Percentiles rank a stretch among this genome's conserved stretches.
Conservation (phyloP, 129 eudicot genomes). For the Chrysanthemum lavandulifolium region DNA sequence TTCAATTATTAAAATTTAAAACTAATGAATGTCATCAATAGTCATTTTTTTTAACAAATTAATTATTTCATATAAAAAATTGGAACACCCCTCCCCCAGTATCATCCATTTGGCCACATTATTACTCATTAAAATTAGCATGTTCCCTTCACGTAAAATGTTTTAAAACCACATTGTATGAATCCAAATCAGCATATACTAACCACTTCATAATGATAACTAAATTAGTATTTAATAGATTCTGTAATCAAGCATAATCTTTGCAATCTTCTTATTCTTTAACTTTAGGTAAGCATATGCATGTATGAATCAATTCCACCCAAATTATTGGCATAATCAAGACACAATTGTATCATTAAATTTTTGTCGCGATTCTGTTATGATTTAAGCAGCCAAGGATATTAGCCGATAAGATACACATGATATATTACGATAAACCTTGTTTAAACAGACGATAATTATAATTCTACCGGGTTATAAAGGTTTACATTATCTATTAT, state of each 20-base stretch:
- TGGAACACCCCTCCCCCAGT: slow-evolving; percentile 10
- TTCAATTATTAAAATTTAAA: neutral
- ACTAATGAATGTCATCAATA: neutral
- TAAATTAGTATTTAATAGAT: slow-evolving; percentile 3
- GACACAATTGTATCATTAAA: neutral
- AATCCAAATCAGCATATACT: no score
- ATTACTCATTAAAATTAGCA: slow-evolving; percentile 26
- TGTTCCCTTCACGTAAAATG: slow-evolving; percentile 21
- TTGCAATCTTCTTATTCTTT: neutral
- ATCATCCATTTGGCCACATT: slow-evolving; percentile 19
- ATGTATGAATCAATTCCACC: slow-evolving; percentile 10
- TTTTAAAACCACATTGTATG: neutral
- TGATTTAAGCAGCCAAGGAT: no score
- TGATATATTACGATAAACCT: no score
- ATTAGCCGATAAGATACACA: no score
- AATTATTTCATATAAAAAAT: slow-evolving; percentile 13
- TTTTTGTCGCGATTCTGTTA: no score
- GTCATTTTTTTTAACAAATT: neutral
- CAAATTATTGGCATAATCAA: neutral
- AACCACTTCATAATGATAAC: slow-evolving; percentile 4
- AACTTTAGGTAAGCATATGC: slow-evolving; percentile 13
- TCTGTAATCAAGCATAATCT: slow-evolving; percentile 12
- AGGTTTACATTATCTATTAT: no score
- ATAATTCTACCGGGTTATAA: no score
- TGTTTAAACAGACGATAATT: no score